These are phyloP conservation scores for Chalaropsis ovoidea DNA, from an alignment of 2,329 filamentous ascomycete species.

Conservation along the genomic window DNA sequence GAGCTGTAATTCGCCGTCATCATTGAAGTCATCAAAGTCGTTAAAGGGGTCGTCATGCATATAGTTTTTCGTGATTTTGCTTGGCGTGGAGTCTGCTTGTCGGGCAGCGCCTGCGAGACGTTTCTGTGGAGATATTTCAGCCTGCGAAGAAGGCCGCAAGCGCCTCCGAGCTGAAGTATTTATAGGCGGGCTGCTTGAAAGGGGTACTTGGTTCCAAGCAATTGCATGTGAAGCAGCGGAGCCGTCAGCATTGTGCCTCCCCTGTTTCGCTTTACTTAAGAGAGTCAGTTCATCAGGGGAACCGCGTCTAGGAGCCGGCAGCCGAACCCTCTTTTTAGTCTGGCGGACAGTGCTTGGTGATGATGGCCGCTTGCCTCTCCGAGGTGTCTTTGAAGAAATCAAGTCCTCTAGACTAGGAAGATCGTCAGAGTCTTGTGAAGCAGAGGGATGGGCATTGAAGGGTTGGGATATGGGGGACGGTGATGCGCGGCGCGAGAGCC, in stretches of 20 bases:
- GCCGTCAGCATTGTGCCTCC: background rate
- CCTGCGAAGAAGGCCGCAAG: conserved; percentile 18
- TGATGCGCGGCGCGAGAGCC: background rate
- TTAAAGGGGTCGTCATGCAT: conserved; percentile 25
- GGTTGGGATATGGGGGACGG: background rate
- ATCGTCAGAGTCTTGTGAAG: conserved; percentile 23
- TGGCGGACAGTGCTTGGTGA: conserved; percentile 19
- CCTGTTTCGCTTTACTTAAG: background rate
- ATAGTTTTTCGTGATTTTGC: background rate
- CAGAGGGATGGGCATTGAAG: background rate
- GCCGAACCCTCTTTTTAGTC: conserved; percentile 14
- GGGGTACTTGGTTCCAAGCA: background rate
- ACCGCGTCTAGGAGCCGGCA: background rate
- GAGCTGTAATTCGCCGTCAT: background rate
- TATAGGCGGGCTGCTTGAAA: conserved; percentile 23
- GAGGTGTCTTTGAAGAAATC: background rate
- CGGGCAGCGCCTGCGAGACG: background rate
- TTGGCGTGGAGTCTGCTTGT: background rate
- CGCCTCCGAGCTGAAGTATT: conserved; percentile 13
- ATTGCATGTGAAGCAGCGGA: background rate
- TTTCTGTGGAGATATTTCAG: background rate
- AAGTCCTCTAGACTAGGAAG: conserved; percentile 21
- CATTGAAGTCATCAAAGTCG: conserved; percentile 25
- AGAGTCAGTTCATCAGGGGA: conserved; percentile 19
- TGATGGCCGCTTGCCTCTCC: conserved; percentile 18